Percentiles rank a stretch among this genome's conserved stretches.
phyloP scores from a whole-genome alignment of 495 filamentous ascomycete species.

The Umbilicaria muhlenbergii region DNA sequence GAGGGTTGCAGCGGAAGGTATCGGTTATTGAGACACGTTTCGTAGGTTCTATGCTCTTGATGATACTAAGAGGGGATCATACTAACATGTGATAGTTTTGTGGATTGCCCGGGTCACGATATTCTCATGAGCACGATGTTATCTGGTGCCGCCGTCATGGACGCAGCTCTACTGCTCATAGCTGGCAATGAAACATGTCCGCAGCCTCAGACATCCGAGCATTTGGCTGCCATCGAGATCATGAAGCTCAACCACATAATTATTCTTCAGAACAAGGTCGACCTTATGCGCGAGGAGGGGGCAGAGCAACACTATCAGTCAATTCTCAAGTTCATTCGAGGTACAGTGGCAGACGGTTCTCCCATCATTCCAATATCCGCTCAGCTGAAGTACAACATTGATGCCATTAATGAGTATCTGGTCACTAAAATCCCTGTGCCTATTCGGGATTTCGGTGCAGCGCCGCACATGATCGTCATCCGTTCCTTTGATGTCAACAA shows the following conservation, averaged over 20 bases:
- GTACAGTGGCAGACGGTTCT: constrained; percentile 88
- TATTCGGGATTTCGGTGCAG: constrained; percentile 69
- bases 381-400: constrained; percentile 98
- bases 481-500: constrained; percentile 99
- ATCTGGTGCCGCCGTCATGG: constrained; percentile 98
- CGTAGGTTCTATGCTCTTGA: constrained; percentile 37
- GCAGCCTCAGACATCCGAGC: constrained; percentile 97
- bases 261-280: constrained; percentile 98
- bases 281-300: constrained; percentile 86
- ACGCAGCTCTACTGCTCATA: constrained; percentile 88
- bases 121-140: constrained; percentile 99
- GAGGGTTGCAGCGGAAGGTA: constrained; percentile 80
- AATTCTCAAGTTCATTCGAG: constrained; percentile 93
- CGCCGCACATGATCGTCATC: constrained; percentile 97
- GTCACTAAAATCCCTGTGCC: constrained; percentile 89
- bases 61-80: constrained; percentile 1
- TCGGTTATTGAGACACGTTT: constrained; percentile 71
- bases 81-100: constrained; percentile 44
- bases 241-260: constrained; percentile 98
- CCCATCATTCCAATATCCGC: constrained; percentile 97
- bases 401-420: constrained; percentile 89
- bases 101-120: constrained; percentile 98
- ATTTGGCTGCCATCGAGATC: constrained; percentile 96
- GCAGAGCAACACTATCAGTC: constrained; percentile 87
- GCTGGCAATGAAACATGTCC: constrained; percentile 98